Percentiles rank a stretch among this genome's conserved stretches.
phyloP scores from a whole-genome alignment of 352 stramenopile genomes.

The Pythium pyrilobum region DNA sequence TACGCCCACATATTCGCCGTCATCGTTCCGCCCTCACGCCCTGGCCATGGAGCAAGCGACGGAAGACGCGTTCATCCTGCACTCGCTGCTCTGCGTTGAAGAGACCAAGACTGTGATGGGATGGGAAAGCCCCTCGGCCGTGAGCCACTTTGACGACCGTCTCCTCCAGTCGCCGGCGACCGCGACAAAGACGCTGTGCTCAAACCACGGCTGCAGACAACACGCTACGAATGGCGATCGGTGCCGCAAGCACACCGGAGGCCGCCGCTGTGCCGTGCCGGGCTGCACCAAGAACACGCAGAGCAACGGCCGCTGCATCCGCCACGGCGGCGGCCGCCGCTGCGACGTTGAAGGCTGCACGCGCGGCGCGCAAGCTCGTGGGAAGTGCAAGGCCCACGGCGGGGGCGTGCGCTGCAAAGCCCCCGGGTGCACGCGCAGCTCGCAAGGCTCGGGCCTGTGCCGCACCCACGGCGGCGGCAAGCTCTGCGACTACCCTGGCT shows the following conservation, averaged over 20 bases:
- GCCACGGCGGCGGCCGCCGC: slow-evolving; percentile 26
- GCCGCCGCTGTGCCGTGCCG: slow-evolving; percentile 15
- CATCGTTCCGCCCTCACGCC: not conserved
- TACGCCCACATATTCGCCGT: not conserved
- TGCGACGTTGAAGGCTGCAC: slow-evolving; percentile 36
- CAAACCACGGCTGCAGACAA: not conserved
- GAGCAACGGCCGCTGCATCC: slow-evolving; percentile 30
- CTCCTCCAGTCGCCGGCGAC: not conserved
- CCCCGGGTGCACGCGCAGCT: slow-evolving; percentile 31
- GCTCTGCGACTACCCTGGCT: slow-evolving; percentile 37
- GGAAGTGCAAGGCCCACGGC: slow-evolving; percentile 43
- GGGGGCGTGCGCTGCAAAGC: slow-evolving; percentile 43
- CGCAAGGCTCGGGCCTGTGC: slow-evolving; percentile 39
- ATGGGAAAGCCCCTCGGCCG: slow-evolving; percentile 8
- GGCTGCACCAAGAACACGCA: slow-evolving; percentile 35
- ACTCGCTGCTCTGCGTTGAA: slow-evolving; percentile 1
- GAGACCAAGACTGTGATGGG: not conserved
- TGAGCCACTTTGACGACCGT: not conserved
- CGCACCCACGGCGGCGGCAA: slow-evolving; percentile 52
- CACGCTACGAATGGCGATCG: not conserved
- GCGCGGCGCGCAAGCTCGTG: slow-evolving; percentile 35
- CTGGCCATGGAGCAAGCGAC: not conserved
- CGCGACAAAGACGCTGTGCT: not conserved
- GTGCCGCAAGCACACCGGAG: slow-evolving; percentile 1
- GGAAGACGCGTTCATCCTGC: not conserved